Evolutionary conservation across 2,329 filamentous ascomycete genomes (phyloP), one percentile per base, ranked within the genome.

Genomic region (Immersiporthe knoxdaviesiana): DNA sequence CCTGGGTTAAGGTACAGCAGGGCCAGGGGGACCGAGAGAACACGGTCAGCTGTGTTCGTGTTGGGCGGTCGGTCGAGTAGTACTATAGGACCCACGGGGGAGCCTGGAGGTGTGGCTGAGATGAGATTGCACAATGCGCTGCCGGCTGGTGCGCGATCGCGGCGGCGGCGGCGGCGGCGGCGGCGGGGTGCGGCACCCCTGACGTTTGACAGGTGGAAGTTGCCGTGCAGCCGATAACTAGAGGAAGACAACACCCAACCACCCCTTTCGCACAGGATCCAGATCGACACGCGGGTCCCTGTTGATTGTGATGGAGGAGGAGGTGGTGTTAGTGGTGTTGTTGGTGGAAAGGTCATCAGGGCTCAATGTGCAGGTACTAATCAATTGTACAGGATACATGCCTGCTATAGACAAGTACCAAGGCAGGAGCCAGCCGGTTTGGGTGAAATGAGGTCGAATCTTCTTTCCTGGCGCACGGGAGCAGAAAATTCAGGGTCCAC

Each of bases 51-150:
- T 18, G 52, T 3, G 52, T 56, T 56, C 52, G 52, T 56, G 52
- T 56, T 32, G n/a, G 50, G 12, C 14, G 14, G 52, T 11, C 24
- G 24, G 27, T 54, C 52, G 21, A 47, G 44, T 47, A 30, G n/a
- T n/a, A n/a, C n/a, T n/a, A n/a, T n/a, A n/a, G n/a, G n/a, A n/a
- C 14, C 52, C 52, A 30, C 52, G 27, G 27, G 52, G n/a, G 16
- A 10, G 56, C 54, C 35, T 35, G n/a, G n/a, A 18, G 54, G 27
- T 0, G 30, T 32, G 5, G 18, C 7, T 56, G 50, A 39, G 58
- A 60, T 39, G 56, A 60, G 56, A 32, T 60, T 30, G 56, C n/a
- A n/a, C n/a, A 60, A 60, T 60, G 56, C 56, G 56, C 21, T 4
- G 35, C 4, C 8, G 35, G 35, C n/a, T 59, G 41, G 16, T 44